A percentile compares a stretch with the other conserved stretches of the same genome.
These are phyloP conservation scores for Alternaria triticimaculans DNA, from an alignment of 2,329 filamentous ascomycete species.

Conservation along the genomic window DNA sequence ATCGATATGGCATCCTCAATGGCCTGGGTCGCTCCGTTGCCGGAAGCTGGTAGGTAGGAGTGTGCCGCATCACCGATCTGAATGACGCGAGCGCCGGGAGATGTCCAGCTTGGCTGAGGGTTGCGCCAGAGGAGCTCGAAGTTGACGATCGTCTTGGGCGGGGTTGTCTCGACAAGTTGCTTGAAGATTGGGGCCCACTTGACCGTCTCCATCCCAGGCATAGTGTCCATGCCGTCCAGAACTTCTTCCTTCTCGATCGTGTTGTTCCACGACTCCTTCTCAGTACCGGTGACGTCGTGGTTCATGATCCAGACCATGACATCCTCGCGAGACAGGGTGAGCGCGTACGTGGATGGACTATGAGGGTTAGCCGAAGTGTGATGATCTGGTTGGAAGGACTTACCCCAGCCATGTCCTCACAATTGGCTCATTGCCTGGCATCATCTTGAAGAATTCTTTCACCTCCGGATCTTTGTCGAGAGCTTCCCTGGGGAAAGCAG, in stretches of 20 bases:
- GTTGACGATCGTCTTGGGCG: constrained; percentile 57
- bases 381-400: not conserved
- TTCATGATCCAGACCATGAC: constrained; percentile 61
- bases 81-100: constrained; percentile 51
- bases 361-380: constrained; percentile 7
- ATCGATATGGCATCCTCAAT: constrained; percentile 57
- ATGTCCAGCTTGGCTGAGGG: constrained; percentile 55
- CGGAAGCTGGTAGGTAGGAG: constrained; percentile 54
- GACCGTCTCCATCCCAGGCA: constrained; percentile 49
- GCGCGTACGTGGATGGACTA: constrained; percentile 52
- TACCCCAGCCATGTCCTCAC: constrained; percentile 55
- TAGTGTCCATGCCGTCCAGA: constrained; percentile 53
- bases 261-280: constrained; percentile 56
- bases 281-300: constrained; percentile 55
- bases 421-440: constrained; percentile 52
- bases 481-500: constrained; percentile 52
- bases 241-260: constrained; percentile 56
- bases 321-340: constrained; percentile 55
- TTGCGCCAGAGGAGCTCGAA: constrained; percentile 58
- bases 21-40: constrained; percentile 57
- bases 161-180: constrained; percentile 53
- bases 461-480: constrained; percentile 55
- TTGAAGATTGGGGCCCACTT: constrained; percentile 57
- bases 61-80: constrained; percentile 56
- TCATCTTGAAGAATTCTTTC: constrained; percentile 56